Evolutionary conservation across 2,329 filamentous ascomycete species (phyloP).

Genomic region (Aphanocladium album): DNA sequence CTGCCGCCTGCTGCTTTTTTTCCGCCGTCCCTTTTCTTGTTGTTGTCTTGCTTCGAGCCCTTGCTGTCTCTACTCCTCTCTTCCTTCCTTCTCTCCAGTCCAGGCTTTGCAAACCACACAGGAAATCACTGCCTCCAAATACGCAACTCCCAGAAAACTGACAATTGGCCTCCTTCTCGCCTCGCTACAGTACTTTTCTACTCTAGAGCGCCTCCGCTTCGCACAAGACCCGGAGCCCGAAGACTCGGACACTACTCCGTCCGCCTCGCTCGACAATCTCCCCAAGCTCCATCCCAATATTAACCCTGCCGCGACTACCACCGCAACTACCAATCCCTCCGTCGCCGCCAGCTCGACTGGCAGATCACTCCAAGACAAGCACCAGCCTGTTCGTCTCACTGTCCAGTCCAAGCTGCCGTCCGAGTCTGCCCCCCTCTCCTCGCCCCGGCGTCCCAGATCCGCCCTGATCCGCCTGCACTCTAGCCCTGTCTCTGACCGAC

Average conservation of each 20-base stretch:
- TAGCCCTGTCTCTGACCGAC: conserved; percentile 3
- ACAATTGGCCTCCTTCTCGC: neutral
- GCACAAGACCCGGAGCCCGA: conserved; percentile 39
- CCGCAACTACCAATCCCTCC: neutral
- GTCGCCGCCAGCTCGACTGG: neutral
- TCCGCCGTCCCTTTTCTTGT: neutral
- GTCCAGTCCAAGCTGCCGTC: conserved; percentile 9
- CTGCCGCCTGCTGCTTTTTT: neutral
- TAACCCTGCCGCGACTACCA: conserved; percentile 18
- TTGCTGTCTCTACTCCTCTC: neutral
- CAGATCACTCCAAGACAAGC: conserved; percentile 7
- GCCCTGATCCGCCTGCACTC: conserved; percentile 9
- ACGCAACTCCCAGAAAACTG: neutral
- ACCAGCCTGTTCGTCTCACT: conserved; percentile 10
- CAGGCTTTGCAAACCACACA: neutral
- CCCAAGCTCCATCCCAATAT: conserved; percentile 18
- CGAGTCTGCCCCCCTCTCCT: neutral
- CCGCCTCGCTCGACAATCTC: conserved; percentile 20
- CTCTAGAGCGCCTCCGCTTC: conserved; percentile 64
- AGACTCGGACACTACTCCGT: conserved; percentile 25
- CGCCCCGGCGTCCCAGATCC: conserved; percentile 7
- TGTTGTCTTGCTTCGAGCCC: neutral
- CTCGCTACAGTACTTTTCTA: conserved; percentile 61
- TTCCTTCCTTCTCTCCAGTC: neutral
- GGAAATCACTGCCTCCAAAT: neutral